Base-by-base conservation (phyloP, 148 eudicot genomes). In the Tetragonia tetragonoides region DNA sequence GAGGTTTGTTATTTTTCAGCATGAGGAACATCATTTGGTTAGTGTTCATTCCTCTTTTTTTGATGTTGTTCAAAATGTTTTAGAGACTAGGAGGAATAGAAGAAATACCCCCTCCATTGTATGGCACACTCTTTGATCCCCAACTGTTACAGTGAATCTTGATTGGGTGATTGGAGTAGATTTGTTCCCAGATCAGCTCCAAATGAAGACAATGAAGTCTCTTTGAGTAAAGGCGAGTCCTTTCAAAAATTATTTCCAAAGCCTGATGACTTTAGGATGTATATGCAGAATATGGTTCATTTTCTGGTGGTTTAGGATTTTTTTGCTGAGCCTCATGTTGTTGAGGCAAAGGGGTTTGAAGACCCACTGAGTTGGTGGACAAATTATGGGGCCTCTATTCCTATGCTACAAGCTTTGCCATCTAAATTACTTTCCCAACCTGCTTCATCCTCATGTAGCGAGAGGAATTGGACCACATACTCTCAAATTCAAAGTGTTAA, bases 401-500 rank as follows among this genome's bases (percentile, higher is more conserved):
- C 78, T 15, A 21, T 16, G 7, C 62, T 65, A 6, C 73, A 74
- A 66, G 16, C 18, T 3, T n/a, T 74, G 0, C 74, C 74, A 6
- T 41, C 73, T 4, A 64, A 42, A 9, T 21, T 72, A n/a, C 72
- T 79, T 56, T 57, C 44, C 2, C 67, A 66, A 44, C 66, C 20
- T 5, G 59, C 77, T 21, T 66, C 77, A 24, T 65, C 67, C 4
- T 79, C 74, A 8, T 74, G 68, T 23, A n/a, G 46, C 74, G 78
- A 67, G 67, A 66, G 82, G 10, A 74, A 80, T 23, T 66, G 74
- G 78, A 80, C 74, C 57, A 24, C 57, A 3, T 73, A 65, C 28
- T 54, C 72, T 4, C 37, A 64, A 28, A 54, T 73, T 28, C 77
- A 73, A 5, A 72, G 23, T 14, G 5, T 42, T 15, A 69, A 23